Evolutionary conservation across 1,284 basidiomycete species (phyloP).

Genomic region (Austroboletus niveus): DNA sequence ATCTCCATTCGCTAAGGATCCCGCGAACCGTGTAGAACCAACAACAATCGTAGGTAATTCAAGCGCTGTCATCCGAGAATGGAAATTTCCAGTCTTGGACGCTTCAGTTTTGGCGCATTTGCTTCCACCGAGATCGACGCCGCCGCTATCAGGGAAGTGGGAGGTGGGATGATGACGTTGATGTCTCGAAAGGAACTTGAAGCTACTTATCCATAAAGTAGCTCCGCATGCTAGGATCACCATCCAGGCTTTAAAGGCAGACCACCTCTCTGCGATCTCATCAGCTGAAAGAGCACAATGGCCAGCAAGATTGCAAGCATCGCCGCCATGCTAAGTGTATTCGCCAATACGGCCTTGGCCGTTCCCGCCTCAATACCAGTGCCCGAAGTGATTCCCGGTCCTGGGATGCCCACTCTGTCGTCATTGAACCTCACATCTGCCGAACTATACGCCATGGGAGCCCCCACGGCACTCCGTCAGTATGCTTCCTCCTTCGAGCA

Average conservation of each 20-base stretch:
- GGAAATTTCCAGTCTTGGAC: not conserved
- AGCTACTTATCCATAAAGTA: not conserved
- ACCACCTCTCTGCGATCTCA: not conserved
- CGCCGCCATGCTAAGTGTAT: not conserved
- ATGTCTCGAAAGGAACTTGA: not conserved
- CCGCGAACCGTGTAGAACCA: too few relatives aligned
- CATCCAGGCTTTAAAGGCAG: not conserved
- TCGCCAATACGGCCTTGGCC: not conserved
- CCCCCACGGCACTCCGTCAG: not conserved
- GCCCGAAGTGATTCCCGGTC: not conserved
- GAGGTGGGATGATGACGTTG: not conserved
- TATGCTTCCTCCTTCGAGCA: not conserved
- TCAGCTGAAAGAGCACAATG: not conserved
- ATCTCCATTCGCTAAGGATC: too few relatives aligned
- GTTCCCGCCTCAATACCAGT: not conserved
- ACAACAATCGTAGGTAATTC: too few relatives aligned
- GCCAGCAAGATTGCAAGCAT: not conserved
- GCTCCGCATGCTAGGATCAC: not conserved
- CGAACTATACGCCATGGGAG: not conserved
- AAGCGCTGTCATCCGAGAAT: not conserved
- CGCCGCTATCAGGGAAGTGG: not conserved
- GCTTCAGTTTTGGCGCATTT: not conserved
- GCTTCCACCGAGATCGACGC: not conserved
- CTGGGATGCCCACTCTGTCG: not conserved
- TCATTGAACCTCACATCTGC: not conserved